Conservation (phyloP, 768 basidiomycete genomes). For the Lentinus tigrinus region DNA sequence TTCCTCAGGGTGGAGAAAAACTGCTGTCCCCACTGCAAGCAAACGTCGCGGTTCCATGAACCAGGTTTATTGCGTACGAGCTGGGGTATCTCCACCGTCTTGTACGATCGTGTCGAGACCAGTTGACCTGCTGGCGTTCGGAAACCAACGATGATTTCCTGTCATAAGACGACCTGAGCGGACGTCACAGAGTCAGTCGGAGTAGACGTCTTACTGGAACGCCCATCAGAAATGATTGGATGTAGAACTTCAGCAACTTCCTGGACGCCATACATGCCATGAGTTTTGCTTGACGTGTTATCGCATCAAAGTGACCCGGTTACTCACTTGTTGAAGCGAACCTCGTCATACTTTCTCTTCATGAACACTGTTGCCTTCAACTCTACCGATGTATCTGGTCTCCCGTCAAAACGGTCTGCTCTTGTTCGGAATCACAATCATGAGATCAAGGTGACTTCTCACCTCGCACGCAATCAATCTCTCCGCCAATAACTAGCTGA, state of each 20-base stretch:
- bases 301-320: no score
- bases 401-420: no score
- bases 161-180: background rate
- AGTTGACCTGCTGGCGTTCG: constrained; percentile 73
- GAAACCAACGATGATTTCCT: constrained; percentile 88
- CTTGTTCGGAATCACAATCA: no score
- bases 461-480: constrained; percentile 90
- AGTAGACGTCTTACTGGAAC: constrained; percentile 61
- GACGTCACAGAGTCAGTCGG: no score
- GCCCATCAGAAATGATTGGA: constrained; percentile 86
- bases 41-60: constrained; percentile 59
- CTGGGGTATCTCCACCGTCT: constrained; percentile 77
- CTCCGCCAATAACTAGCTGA: constrained; percentile 78
- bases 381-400: no score
- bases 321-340: no score
- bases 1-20: no score
- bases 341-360: no score
- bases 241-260: constrained; percentile 88
- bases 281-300: no score
- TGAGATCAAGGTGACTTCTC: constrained; percentile 22
- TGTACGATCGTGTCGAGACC: constrained; percentile 63
- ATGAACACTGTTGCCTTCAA: no score
- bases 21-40: no score
- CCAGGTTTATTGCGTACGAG: constrained; percentile 68
- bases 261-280: constrained; percentile 34